Evolutionary conservation across 805 yeast genomes (phyloP).

Genomic region (Wickerhamiella kazuoi): DNA sequence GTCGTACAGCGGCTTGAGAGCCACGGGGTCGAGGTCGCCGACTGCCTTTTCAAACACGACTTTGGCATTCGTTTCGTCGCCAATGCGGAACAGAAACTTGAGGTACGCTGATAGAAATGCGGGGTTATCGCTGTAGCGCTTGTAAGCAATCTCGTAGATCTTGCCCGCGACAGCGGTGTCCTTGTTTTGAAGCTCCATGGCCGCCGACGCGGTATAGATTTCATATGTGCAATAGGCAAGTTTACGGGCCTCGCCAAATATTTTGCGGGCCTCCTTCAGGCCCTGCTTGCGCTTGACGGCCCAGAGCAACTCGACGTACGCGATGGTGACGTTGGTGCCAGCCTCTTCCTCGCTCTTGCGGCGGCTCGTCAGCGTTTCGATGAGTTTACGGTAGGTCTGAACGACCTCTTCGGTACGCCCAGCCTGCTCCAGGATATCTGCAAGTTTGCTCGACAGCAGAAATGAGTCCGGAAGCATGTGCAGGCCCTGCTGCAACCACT

Average conservation of each 20-base stretch:
- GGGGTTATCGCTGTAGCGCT: conserved; percentile 34
- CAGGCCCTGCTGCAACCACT: conserved; percentile 37
- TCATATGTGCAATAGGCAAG: conserved; percentile 49
- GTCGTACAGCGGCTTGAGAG: conserved; percentile 30
- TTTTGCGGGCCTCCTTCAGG: conserved; percentile 49
- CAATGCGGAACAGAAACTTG: conserved; percentile 47
- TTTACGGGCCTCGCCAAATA: conserved; percentile 56
- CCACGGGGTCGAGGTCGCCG: conserved; percentile 31
- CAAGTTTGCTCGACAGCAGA: conserved; percentile 44
- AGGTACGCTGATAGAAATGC: conserved; percentile 52
- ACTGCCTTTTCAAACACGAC: conserved; percentile 67
- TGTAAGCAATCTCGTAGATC: conserved; percentile 66
- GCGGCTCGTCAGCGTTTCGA: conserved; percentile 28
- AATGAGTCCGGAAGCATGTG: conserved; percentile 53
- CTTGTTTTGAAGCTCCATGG: conserved; percentile 52
- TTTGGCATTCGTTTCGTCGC: conserved; percentile 59
- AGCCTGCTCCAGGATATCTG: conserved; percentile 52
- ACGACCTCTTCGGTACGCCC: conserved; percentile 34
- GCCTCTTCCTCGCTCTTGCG: conserved; percentile 7
- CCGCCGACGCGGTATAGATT: conserved; percentile 65
- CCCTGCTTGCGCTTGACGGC: conserved; percentile 50
- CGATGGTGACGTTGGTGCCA: conserved; percentile 33
- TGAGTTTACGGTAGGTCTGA: conserved; percentile 32
- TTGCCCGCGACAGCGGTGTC: conserved; percentile 46
- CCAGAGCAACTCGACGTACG: conserved; percentile 54